phyloP scores from a whole-genome alignment of 1,284 basidiomycete genomes.

The Papiliotrema flavescens region DNA sequence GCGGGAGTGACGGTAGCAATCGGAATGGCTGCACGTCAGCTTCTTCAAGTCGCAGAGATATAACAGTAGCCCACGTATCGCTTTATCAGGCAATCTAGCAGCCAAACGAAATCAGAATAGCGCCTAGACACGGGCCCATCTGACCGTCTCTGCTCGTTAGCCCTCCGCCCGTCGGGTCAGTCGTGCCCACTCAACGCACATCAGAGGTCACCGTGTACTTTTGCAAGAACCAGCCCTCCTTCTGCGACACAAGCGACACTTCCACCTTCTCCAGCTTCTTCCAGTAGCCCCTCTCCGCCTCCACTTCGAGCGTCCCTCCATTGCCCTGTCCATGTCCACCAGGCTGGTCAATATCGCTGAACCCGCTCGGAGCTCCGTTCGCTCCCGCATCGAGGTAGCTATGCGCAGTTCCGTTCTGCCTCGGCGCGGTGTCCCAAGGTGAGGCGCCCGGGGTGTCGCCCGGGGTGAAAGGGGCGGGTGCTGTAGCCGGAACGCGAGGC shows the following conservation, averaged over 20 bases:
- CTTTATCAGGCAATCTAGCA: constrained; percentile 72
- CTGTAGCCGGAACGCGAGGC: constrained; percentile 1
- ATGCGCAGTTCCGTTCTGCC: not conserved
- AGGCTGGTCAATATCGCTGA: not conserved
- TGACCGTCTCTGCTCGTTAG: constrained; percentile 24
- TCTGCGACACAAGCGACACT: constrained; percentile 66
- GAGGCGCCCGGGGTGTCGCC: constrained; percentile 15
- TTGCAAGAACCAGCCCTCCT: constrained; percentile 76
- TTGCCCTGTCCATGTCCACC: not conserved
- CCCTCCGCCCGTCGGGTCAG: not conserved
- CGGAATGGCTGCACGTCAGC: constrained; percentile 74
- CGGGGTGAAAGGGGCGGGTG: constrained; percentile 7
- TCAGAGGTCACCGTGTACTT: constrained; percentile 79
- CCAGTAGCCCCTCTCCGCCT: constrained; percentile 64
- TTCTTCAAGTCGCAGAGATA: not conserved
- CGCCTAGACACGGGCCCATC: constrained; percentile 47
- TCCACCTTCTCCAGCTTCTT: constrained; percentile 67
- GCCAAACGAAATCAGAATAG: constrained; percentile 85
- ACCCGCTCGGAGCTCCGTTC: not conserved
- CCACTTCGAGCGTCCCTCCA: constrained; percentile 15
- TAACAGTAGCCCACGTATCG: constrained; percentile 43
- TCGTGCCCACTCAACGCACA: constrained; percentile 53
- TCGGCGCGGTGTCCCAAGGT: constrained; percentile 37
- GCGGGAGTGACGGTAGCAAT: constrained; percentile 79
- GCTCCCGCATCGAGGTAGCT: not conserved